Evolutionary conservation across 176 grass and related monocot species (phyloP), one percentile per base, ranked within the genome.

Genomic region (Cymbopogon citratus): DNA sequence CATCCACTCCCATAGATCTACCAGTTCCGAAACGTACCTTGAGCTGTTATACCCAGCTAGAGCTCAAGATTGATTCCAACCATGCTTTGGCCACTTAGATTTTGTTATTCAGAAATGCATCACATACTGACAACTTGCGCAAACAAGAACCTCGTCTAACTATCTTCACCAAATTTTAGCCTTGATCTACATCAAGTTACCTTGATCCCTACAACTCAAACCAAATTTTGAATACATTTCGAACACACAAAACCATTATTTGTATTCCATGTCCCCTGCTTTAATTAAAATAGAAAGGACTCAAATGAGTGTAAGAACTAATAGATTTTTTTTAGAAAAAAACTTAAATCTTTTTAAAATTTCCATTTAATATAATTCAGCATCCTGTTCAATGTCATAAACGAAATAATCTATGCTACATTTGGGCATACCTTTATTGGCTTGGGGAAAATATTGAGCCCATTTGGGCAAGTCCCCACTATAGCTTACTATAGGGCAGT

Each of bases 401-500:
- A 34, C 49, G 4, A 11, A 10, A 27, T n/a, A 13, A 85, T 66
- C 15, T 29, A 73, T 73, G 41, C 35, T 56, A 66, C 41, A 72
- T 48, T 46, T 0, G 9, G 12, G 3, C 69, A 65, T 86, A 89
- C 97, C 97, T 99, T 99, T 96, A 87, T 99, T 99, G 33, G 91
- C 87, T 73, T 96, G 97, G 79, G 91, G 80, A 60, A 99, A 99
- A 76, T 99, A 99, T 56, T 90, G 91, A 73, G 93, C 93, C 97
- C 97, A 99, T 75, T 93, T 93, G 51, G 97, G 97, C 87, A 99
- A 84, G 74, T 99, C 97, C 41, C 92, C 97, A 59, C 89, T 95
- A 82, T 99, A 99, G 80, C 87, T 99, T 44, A 99, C 97, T 84
- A 99, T 99, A 83, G 97, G 97, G 34, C 97, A 99, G 83, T 99